These are phyloP conservation scores for Mycena olivaceomarginata DNA, from an alignment of 768 basidiomycete species.

Conservation along the genomic window DNA sequence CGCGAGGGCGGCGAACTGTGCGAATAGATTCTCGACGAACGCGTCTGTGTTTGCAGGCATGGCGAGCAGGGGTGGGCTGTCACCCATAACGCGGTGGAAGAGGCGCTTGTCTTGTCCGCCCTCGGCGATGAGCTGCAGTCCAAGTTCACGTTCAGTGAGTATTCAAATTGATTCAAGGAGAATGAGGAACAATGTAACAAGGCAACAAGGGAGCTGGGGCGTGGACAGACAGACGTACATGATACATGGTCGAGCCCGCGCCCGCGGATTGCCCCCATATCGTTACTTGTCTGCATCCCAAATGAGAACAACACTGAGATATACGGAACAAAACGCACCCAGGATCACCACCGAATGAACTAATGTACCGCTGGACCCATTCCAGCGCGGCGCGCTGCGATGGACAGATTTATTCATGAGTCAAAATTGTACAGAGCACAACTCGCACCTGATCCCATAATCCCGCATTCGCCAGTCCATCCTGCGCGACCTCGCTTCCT, in stretches of 20 bases:
- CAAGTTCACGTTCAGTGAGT: too few species aligned
- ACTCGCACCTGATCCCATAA: not conserved
- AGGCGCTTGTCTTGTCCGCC: constrained; percentile 56
- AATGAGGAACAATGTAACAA: too few species aligned
- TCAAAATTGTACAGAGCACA: too few species aligned
- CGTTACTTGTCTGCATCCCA: constrained; percentile 53
- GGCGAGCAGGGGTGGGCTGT: constrained; percentile 63
- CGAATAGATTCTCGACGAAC: constrained; percentile 59
- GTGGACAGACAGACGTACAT: too few species aligned
- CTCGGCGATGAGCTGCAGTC: constrained; percentile 61
- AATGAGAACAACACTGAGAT: constrained; percentile 15
- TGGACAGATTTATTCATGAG: too few species aligned
- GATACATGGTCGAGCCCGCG: constrained; percentile 59
- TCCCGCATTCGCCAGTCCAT: not conserved
- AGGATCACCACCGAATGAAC: constrained; percentile 60
- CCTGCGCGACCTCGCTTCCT: not conserved
- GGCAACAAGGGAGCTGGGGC: too few species aligned
- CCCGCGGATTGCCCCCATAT: constrained; percentile 66
- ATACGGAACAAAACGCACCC: not conserved
- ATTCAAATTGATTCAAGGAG: too few species aligned
- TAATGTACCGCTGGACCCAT: constrained; percentile 58
- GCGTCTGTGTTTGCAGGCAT: constrained; percentile 55
- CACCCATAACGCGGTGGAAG: constrained; percentile 65
- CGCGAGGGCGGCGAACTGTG: constrained; percentile 59
- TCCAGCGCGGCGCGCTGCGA: not conserved